A percentile compares a stretch with the other conserved stretches of the same genome.
phyloP scores from a whole-genome alignment of 106 monocot genomes.

The Dendrobium catenatum region DNA sequence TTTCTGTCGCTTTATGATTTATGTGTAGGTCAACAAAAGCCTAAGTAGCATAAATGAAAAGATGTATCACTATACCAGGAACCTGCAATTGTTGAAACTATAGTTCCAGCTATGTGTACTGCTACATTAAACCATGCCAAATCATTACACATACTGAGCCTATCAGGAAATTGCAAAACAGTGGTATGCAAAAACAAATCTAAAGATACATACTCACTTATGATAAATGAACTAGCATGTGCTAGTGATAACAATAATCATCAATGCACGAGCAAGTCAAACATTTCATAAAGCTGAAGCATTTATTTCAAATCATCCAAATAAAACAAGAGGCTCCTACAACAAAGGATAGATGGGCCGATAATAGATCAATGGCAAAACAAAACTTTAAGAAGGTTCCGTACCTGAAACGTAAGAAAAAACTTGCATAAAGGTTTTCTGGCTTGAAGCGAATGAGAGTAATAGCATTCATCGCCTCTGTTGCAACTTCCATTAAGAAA shows the following conservation, averaged over 20 bases:
- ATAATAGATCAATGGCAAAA: neutral
- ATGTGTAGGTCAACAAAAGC: too few species aligned
- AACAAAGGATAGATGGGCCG: neutral
- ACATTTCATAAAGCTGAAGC: neutral
- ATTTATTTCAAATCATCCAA: neutral
- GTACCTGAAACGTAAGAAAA: slow-evolving; percentile 67
- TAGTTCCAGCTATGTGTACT: neutral
- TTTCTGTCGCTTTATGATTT: too few species aligned
- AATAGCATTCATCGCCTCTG: slow-evolving; percentile 43
- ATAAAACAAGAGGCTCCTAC: neutral
- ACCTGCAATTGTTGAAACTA: neutral
- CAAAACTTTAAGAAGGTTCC: neutral
- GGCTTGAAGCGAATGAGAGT: slow-evolving; percentile 60
- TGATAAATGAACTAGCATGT: neutral
- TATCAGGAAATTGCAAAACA: neutral
- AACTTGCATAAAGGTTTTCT: slow-evolving; percentile 61
- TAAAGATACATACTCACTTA: neutral
- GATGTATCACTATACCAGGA: neutral
- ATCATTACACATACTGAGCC: neutral
- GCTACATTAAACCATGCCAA: neutral
- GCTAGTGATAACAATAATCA: neutral
- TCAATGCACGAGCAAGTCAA: neutral
- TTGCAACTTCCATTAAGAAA: slow-evolving; percentile 51
- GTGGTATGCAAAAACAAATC: neutral
- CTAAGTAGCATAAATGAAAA: too few species aligned